Evolutionary conservation across 495 filamentous ascomycete genomes (phyloP).

Genomic region (Umbilicaria muhlenbergii): DNA sequence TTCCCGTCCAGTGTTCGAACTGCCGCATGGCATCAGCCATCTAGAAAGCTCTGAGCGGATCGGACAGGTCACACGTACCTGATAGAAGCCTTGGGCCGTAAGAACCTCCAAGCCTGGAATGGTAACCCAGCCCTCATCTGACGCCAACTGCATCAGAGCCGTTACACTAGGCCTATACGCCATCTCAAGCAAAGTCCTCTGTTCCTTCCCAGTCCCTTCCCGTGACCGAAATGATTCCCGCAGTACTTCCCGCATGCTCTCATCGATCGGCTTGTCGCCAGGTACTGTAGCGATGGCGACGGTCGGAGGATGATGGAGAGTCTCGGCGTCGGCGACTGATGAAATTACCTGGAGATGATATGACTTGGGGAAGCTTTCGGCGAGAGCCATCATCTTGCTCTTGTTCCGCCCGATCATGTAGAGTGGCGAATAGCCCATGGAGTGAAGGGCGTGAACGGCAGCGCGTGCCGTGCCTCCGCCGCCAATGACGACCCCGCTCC

Average conservation of each 20-base stretch:
- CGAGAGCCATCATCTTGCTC: constrained; percentile 48
- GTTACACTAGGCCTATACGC: constrained; percentile 83
- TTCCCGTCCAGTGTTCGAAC: constrained; percentile 16
- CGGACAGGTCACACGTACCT: constrained; percentile 19
- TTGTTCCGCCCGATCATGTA: constrained; percentile 73
- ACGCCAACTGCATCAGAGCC: constrained; percentile 69
- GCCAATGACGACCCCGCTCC: constrained; percentile 60
- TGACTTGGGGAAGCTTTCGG: constrained; percentile 53
- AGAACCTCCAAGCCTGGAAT: constrained; percentile 83
- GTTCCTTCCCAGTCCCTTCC: constrained; percentile 15
- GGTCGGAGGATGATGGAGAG: constrained; percentile 36
- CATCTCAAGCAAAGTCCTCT: constrained; percentile 76
- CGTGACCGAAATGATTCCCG: constrained; percentile 35
- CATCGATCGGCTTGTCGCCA: constrained; percentile 72
- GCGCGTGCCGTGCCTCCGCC: constrained; percentile 85
- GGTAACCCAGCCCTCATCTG: constrained; percentile 66
- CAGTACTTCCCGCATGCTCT: constrained; percentile 50
- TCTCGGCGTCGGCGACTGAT: constrained; percentile 29
- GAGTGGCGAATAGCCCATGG: constrained; percentile 70
- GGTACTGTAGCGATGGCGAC: constrained; percentile 86
- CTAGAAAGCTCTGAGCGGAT: too few species aligned
- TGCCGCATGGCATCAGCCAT: too few species aligned
- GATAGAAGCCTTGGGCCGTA: constrained; percentile 73
- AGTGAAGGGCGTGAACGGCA: constrained; percentile 75
- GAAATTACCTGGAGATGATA: constrained; percentile 59